Evolutionary conservation across 139 green algal genomes (phyloP).

Genomic region (Asterochloris sp.): DNA sequence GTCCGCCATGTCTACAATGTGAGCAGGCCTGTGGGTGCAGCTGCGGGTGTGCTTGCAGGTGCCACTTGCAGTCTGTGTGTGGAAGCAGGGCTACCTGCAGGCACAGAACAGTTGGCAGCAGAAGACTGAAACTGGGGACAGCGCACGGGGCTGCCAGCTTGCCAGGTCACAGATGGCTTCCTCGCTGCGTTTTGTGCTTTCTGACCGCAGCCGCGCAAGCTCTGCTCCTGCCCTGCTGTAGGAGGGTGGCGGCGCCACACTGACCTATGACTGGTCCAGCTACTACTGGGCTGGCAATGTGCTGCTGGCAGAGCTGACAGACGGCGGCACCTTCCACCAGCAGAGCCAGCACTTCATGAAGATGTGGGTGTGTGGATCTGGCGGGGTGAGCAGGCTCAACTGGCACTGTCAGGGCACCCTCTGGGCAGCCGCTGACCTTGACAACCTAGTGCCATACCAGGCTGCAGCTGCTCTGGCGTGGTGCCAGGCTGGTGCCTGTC

Average conservation of each 20-base stretch:
- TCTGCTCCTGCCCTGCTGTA: not conserved
- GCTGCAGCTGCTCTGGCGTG: too few relatives aligned
- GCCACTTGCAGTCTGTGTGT: too few relatives aligned
- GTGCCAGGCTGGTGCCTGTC: too few relatives aligned
- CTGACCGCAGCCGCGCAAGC: not conserved
- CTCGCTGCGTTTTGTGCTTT: not conserved
- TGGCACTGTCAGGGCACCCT: too few relatives aligned
- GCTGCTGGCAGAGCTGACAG: conserved; percentile 51
- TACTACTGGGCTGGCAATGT: conserved; percentile 51
- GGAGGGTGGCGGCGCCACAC: conserved; percentile 6
- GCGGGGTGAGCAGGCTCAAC: conserved; percentile 3
- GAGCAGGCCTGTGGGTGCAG: not conserved
- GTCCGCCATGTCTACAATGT: conserved; percentile 38
- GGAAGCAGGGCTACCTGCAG: too few relatives aligned
- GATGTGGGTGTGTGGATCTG: conserved; percentile 47
- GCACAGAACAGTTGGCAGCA: too few relatives aligned
- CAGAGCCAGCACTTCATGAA: conserved; percentile 40
- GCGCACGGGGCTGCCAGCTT: too few relatives aligned
- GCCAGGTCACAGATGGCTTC: too few relatives aligned
- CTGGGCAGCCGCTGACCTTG: too few relatives aligned
- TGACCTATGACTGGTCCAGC: conserved; percentile 46
- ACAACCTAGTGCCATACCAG: too few relatives aligned
- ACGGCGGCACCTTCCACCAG: conserved; percentile 39
- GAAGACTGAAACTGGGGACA: too few relatives aligned
- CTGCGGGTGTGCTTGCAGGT: not conserved